phyloP scores from a whole-genome alignment of 1,284 basidiomycete genomes.

The Sporisorium reilianum region DNA sequence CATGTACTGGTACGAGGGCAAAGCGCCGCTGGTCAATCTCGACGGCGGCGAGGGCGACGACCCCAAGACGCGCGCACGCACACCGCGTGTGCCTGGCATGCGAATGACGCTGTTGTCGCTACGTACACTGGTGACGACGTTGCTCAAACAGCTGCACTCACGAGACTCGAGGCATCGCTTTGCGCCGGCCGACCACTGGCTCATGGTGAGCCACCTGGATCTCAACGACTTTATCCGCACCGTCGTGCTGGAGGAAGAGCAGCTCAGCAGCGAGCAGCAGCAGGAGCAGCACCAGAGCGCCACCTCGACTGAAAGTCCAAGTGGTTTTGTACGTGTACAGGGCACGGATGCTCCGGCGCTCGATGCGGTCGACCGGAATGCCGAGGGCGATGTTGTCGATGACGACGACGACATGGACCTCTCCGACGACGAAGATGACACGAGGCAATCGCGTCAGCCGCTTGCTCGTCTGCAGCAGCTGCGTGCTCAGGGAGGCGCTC shows the following conservation, averaged over 20 bases:
- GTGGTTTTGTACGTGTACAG: too few species aligned
- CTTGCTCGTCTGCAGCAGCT: constrained; percentile 30
- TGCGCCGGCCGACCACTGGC: constrained; percentile 79
- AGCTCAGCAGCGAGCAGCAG: constrained; percentile 48
- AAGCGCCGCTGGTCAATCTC: constrained; percentile 40
- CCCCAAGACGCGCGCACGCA: background rate
- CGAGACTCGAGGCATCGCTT: constrained; percentile 56
- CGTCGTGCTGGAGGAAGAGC: constrained; percentile 74
- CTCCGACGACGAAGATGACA: constrained; percentile 23
- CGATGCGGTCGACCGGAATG: too few species aligned
- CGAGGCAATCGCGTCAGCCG: constrained; percentile 12
- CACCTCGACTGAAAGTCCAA: too few species aligned
- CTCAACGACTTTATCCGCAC: constrained; percentile 89
- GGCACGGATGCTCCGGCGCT: background rate
- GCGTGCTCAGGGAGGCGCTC: constrained; percentile 25
- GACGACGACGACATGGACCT: constrained; percentile 13
- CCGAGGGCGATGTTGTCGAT: background rate
- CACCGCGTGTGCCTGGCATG: constrained; percentile 52
- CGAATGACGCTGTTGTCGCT: constrained; percentile 52
- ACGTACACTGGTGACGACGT: constrained; percentile 51
- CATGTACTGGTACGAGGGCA: constrained; percentile 79
- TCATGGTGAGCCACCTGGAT: constrained; percentile 79
- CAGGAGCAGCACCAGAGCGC: constrained; percentile 22
- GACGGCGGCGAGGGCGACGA: constrained; percentile 15
- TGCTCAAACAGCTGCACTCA: constrained; percentile 66